Percentiles rank a stretch among this genome's conserved stretches.
Evolutionary conservation across 2,329 filamentous ascomycete genomes (phyloP).

Genomic region (Lachnellula cervina): DNA sequence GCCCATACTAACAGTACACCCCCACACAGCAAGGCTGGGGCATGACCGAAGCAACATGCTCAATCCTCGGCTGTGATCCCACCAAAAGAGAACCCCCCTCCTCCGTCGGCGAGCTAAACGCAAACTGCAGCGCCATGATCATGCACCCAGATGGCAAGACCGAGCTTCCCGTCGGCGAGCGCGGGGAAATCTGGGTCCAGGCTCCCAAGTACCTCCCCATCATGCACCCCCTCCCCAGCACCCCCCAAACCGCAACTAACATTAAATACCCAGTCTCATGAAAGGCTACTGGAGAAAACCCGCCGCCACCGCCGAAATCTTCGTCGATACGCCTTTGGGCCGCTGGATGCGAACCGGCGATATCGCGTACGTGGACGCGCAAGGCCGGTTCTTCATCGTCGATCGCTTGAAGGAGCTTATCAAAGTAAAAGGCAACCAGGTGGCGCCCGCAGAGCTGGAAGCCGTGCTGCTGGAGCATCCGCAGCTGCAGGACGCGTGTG

Average conservation of each 20-base stretch:
- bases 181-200: conserved; percentile 67
- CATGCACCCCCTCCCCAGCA: neutral
- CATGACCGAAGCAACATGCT: conserved; percentile 80
- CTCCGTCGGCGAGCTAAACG: conserved; percentile 61
- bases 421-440: conserved; percentile 46
- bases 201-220: conserved; percentile 38
- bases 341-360: conserved; percentile 58
- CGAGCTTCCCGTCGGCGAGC: conserved; percentile 44
- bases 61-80: conserved; percentile 60
- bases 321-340: conserved; percentile 63
- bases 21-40: conserved; percentile 68
- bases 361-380: conserved; percentile 59
- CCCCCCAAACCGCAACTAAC: neutral
- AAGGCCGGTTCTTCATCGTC: conserved; percentile 82
- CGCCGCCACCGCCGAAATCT: conserved; percentile 54
- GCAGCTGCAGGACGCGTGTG: conserved; percentile 39
- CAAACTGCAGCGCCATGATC: conserved; percentile 66
- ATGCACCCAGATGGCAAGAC: conserved; percentile 37
- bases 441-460: conserved; percentile 45
- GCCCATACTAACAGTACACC: neutral
- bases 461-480: conserved; percentile 38
- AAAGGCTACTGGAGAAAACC: conserved; percentile 55
- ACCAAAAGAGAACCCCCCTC: conserved; percentile 37
- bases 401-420: conserved; percentile 52
- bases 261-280: conserved; percentile 43